Base-by-base conservation (phyloP, 1,139 yeast genomes). In the Protomyces macrosporus region DNA sequence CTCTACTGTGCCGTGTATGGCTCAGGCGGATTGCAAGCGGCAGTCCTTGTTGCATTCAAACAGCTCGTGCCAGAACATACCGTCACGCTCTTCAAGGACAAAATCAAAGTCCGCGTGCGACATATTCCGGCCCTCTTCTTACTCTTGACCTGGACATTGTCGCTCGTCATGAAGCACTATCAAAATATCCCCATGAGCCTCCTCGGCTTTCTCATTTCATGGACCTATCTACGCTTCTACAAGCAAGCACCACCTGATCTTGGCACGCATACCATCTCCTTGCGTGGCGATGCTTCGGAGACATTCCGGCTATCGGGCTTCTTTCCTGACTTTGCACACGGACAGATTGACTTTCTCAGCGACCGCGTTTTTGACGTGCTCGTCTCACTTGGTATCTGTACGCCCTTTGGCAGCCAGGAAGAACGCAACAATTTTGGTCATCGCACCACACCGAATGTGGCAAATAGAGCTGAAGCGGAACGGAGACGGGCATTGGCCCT, bases 51-150 rank as follows among this genome's bases (percentile, higher is more conserved):
- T 42, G 95, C 90, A 6, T 83, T 90, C 73, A 90, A 90, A 74
- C 97, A 91, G 74, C 78, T 89, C 69, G 84, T 88, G 39, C 97
- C 97, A 4, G 97, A 91, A 72, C 95, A 90, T 72, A 85, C 89
- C 64, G 81, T 90, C 64, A 82, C 83, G 35, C 75, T 90, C 51
- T 84, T 87, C 72, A 80, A 83, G 64, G 86, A 90, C 0, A 72
- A 81, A 33, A 74, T 87, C 65, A 84, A 86, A 69, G 80, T 87
- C 67, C 81, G 96, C 69, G 84, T 76, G 60, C 73, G 89, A 74
- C 87, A 88, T 67, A 73, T 89, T 53, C 95, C 95, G 10, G 83
- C 88, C 69, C 79, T 87, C 2, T 74, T 82, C 33, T 75, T 89
- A 61, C 68, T 78, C 4, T 50, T 77, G 0, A 79, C 84, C 52